These are phyloP conservation scores for Sclerotinia nivalis DNA, from an alignment of 2,329 filamentous ascomycete species.

Conservation along the genomic window DNA sequence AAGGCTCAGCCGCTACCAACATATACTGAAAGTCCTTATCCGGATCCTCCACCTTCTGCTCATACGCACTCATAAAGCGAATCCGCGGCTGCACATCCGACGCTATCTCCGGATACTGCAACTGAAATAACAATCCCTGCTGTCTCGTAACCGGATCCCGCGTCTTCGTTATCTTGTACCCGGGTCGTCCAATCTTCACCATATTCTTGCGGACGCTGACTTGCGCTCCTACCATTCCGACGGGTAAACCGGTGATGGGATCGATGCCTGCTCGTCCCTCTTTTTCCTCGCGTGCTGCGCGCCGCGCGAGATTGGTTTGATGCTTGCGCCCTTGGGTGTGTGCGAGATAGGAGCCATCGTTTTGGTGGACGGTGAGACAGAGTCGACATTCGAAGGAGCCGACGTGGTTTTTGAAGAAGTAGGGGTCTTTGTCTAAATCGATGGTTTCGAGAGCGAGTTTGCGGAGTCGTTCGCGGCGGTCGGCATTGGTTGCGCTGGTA, in stretches of 20 bases:
- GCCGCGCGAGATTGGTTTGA: constrained; percentile 94
- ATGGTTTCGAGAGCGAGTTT: constrained; percentile 98
- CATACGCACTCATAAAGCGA: constrained; percentile 96
- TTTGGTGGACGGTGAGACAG: constrained; percentile 96
- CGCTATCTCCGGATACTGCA: constrained; percentile 91
- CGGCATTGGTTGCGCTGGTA: constrained; percentile 88
- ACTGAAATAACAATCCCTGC: constrained; percentile 89
- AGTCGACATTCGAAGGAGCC: constrained; percentile 97
- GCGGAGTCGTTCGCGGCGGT: constrained; percentile 93
- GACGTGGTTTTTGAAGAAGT: constrained; percentile 99
- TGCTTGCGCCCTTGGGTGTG: constrained; percentile 99
- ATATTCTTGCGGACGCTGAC: constrained; percentile 71
- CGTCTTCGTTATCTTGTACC: constrained; percentile 97
- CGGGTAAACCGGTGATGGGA: constrained; percentile 67
- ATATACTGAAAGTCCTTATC: constrained; percentile 95
- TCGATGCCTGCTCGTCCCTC: constrained; percentile 72
- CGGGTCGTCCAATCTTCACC: constrained; percentile 92
- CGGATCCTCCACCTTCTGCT: constrained; percentile 92
- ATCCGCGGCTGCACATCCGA: constrained; percentile 76
- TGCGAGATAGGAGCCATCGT: constrained; percentile 97
- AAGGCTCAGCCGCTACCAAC: constrained; percentile 92
- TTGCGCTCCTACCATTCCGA: constrained; percentile 69
- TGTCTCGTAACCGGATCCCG: constrained; percentile 86
- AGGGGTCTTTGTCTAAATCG: constrained; percentile 98
- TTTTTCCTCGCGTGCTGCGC: constrained; percentile 92